Evolutionary conservation across 208 protist species (phyloP).

Genomic region (Leishmania aethiopica): DNA sequence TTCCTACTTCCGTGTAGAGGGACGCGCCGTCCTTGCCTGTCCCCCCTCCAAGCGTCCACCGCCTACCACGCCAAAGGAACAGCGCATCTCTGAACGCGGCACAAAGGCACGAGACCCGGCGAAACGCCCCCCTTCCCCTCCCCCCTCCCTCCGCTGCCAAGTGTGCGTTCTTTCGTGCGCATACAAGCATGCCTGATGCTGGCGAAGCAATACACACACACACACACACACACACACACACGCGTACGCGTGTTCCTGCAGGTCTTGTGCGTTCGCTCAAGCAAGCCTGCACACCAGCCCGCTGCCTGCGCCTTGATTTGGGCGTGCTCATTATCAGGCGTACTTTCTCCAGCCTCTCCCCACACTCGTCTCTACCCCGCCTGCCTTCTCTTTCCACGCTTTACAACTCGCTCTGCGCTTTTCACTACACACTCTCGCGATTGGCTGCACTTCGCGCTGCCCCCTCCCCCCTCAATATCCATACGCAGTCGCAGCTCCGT

Average conservation of each 20-base stretch:
- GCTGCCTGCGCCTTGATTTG: neutral
- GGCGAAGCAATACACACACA: neutral
- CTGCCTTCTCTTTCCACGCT: neutral
- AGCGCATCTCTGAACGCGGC: neutral
- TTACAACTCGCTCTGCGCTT: neutral
- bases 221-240: neutral
- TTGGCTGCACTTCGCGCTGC: neutral
- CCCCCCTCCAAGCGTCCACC: neutral
- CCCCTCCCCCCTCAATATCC: neutral
- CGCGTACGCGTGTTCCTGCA: neutral
- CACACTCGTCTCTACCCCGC: neutral
- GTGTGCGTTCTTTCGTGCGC: neutral
- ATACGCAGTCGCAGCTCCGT: neutral
- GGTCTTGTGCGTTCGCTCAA: neutral
- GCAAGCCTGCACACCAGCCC: neutral
- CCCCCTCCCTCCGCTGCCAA: neutral
- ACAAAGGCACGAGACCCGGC: neutral
- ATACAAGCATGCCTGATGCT: neutral
- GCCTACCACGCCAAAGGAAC: neutral
- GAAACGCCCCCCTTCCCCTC: neutral
- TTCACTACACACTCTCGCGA: neutral
- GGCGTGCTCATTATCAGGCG: neutral
- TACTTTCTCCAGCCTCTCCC: neutral
- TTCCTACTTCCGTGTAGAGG: neutral
- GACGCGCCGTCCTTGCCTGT: too few relatives aligned